Evolutionary conservation across 1,139 yeast genomes (phyloP), one percentile per base, ranked within the genome.

Genomic region (Suhomyces taliae): DNA sequence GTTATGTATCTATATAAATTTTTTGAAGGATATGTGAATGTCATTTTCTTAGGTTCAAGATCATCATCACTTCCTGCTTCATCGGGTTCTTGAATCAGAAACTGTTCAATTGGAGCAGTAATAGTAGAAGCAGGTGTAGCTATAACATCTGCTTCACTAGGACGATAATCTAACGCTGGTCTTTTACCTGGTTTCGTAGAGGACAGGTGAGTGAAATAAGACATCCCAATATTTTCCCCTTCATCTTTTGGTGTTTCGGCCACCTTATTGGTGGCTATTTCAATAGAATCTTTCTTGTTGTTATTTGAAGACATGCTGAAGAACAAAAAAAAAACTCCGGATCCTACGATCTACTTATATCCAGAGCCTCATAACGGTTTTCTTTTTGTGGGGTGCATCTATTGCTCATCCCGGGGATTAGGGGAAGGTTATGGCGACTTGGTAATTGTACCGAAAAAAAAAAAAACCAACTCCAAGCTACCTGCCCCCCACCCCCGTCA

Each of bases 1-100:
- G 79, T 63, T 5, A 67, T 44, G 6, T 77, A 62, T 46, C 84
- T 64, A 64, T 69, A 70, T 29, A 55, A 50, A 51, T 78, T 79
- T 38, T 56, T 63, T 19, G 75, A 69, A 0, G 83, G 81, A 47
- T 74, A 68, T 6, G 48, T 43, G 39, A 63, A 43, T 0, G 69
- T 57, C 69, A 67, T 64, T 12, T 40, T 46, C 14, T 32, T 12
- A 11, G 39, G 44, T 9, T 36, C 39, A 4, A 15, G 11, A 3
- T 12, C 2, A 12, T 36, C 8, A 3, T 19, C 33, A 27, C 11
- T 15, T 3, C 15, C 40, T 11, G 12, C 31, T 19, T 37, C 29
- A 7, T 14, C 3, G 11, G 36, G 43, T n/a, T 36, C 36, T 9
- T 31, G 46, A 6, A 46, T 37, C 14, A 36, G 46, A 15, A 46